Conservation (phyloP, 2,329 filamentous ascomycete genomes). For the Rachicladosporium sp. region DNA sequence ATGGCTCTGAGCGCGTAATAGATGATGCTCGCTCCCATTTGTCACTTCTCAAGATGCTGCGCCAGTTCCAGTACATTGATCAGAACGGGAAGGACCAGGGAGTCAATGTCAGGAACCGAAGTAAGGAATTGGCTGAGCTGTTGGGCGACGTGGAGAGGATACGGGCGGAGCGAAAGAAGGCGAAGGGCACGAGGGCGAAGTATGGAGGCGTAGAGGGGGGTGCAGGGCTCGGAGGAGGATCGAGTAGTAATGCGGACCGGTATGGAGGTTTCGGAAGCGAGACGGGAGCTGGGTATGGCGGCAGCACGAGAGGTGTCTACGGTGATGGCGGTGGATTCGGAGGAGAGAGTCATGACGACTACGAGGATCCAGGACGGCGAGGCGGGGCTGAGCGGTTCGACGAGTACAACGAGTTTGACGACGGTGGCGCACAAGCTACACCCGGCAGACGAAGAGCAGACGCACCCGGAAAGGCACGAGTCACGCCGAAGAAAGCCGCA, state of each 20-base stretch:
- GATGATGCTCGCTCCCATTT: slow-evolving; percentile 94
- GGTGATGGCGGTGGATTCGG: slow-evolving; percentile 94
- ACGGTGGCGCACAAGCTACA: slow-evolving; percentile 45
- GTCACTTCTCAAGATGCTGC: slow-evolving; percentile 92
- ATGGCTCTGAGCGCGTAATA: slow-evolving; percentile 92
- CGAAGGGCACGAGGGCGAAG: slow-evolving; percentile 78
- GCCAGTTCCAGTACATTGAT: slow-evolving; percentile 95
- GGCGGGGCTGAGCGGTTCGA: slow-evolving; percentile 62
- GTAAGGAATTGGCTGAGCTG: slow-evolving; percentile 91
- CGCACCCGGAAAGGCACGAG: slow-evolving; percentile 23
- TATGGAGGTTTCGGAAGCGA: slow-evolving; percentile 92
- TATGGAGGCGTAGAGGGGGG: slow-evolving; percentile 91
- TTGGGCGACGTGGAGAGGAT: slow-evolving; percentile 85
- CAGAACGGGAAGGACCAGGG: slow-evolving; percentile 96
- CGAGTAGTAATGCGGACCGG: slow-evolving; percentile 43
- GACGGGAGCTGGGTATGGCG: slow-evolving; percentile 45
- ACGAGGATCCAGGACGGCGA: slow-evolving; percentile 52
- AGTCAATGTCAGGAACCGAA: slow-evolving; percentile 90
- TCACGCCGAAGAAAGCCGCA: slow-evolving; percentile 44
- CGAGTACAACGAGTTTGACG: slow-evolving; percentile 94
- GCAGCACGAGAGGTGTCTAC: slow-evolving; percentile 66
- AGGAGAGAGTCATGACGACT: slow-evolving; percentile 50
- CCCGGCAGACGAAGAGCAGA: slow-evolving; percentile 41
- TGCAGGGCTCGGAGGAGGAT: slow-evolving; percentile 44
- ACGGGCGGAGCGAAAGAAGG: slow-evolving; percentile 66